Percentiles rank a stretch among this genome's conserved stretches.
Evolutionary conservation across 2,329 filamentous ascomycete genomes (phyloP).

Genomic region (Davidsoniella eucalypti): DNA sequence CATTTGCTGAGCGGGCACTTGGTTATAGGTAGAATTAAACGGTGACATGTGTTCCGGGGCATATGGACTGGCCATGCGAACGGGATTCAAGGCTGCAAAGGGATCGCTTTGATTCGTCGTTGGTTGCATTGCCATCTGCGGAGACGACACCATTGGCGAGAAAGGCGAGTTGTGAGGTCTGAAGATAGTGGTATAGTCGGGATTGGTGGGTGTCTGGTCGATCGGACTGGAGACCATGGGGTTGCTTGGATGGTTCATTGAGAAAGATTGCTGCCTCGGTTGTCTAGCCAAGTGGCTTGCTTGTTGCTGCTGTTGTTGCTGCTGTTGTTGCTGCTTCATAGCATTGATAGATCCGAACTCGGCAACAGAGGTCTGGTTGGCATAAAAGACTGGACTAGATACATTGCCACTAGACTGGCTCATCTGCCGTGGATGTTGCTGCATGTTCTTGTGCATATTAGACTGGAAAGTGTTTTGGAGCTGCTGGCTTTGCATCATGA

Average conservation of each 20-base stretch:
- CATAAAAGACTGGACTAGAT: slow-evolving; percentile 1
- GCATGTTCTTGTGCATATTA: slow-evolving; percentile 15
- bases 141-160: slow-evolving; percentile 7
- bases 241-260: neutral
- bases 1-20: too few species aligned
- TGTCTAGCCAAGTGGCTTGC: neutral
- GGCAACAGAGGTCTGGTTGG: neutral
- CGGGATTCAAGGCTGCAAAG: slow-evolving; percentile 4
- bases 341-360: slow-evolving; percentile 2
- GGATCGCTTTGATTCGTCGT: neutral
- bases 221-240: slow-evolving; percentile 8
- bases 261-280: slow-evolving; percentile 1
- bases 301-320: neutral
- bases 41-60: slow-evolving; percentile 4
- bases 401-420: slow-evolving; percentile 1
- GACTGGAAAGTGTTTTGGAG: slow-evolving; percentile 5
- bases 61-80: slow-evolving; percentile 2
- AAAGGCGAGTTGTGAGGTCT: slow-evolving; percentile 1
- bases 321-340: neutral
- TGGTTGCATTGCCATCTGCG: neutral
- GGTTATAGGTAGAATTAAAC: neutral
- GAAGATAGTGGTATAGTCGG: slow-evolving; percentile 2
- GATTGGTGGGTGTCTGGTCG: neutral
- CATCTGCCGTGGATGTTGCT: slow-evolving; percentile 11
- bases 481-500: slow-evolving; percentile 8